Conservation (phyloP, 2,329 filamentous ascomycete species). For the Pseudogymnoascus sp. region DNA sequence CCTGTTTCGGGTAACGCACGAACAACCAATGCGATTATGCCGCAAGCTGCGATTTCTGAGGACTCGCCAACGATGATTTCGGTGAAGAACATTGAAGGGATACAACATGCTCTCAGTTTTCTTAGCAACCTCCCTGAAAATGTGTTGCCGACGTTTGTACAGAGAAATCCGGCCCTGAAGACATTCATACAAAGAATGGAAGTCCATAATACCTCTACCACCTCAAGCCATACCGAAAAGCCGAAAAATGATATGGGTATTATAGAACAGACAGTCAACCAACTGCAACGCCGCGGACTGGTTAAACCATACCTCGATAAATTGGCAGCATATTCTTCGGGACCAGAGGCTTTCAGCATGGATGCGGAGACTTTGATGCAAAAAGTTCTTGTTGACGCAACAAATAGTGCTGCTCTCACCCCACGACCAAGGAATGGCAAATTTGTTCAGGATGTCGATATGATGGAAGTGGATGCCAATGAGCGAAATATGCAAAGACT, state of each 20-base stretch:
- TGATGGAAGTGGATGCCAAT: neutral
- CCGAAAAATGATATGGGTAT: neutral
- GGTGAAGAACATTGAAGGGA: slow-evolving; percentile 1
- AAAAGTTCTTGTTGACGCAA: neutral
- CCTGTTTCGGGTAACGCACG: neutral
- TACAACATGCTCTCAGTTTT: neutral
- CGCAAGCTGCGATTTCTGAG: neutral
- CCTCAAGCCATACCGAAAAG: too few species aligned
- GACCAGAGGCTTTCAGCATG: neutral
- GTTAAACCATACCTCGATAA: neutral
- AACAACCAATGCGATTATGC: neutral
- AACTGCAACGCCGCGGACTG: neutral
- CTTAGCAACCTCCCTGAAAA: neutral
- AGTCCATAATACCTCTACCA: neutral
- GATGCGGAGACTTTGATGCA: slow-evolving; percentile 1
- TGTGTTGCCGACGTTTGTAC: neutral
- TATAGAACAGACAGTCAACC: neutral
- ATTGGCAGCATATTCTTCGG: neutral
- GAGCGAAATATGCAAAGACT: neutral
- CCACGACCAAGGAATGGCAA: neutral
- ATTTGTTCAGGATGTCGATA: neutral
- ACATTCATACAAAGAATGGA: neutral
- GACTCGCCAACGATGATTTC: neutral
- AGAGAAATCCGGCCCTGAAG: neutral
- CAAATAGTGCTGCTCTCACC: neutral